Conservation (phyloP, 768 basidiomycete genomes). For the Asterophora parasitica region DNA sequence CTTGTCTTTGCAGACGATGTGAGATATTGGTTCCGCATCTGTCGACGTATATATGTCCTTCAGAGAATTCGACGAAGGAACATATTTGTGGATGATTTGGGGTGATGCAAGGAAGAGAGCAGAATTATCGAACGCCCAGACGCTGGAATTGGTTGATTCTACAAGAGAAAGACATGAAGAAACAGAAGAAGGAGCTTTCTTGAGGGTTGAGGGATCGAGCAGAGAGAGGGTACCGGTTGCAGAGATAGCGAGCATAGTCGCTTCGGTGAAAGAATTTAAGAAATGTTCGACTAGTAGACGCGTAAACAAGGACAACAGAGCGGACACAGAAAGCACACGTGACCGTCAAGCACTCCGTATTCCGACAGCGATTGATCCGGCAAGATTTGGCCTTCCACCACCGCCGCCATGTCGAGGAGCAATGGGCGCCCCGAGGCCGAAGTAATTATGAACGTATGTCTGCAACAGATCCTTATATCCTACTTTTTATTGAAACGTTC, state of each 20-base stretch:
- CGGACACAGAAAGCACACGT: constrained; percentile 12
- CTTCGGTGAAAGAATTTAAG: not conserved
- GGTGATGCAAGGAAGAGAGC: constrained; percentile 50
- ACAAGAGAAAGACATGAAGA: constrained; percentile 34
- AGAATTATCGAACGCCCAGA: constrained; percentile 57
- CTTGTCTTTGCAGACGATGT: constrained; percentile 31
- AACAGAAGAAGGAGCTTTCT: constrained; percentile 36
- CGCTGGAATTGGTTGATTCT: constrained; percentile 31
- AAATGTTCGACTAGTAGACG: constrained; percentile 9
- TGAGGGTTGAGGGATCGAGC: constrained; percentile 43
- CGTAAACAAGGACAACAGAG: constrained; percentile 16
- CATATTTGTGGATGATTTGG: constrained; percentile 48
- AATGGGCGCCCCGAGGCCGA: constrained; percentile 23
- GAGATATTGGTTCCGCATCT: constrained; percentile 25
- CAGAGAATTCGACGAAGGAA: constrained; percentile 39
- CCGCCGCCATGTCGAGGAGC: constrained; percentile 16
- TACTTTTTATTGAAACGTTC: too few species aligned
- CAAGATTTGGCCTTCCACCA: not conserved
- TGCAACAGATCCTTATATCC: too few species aligned
- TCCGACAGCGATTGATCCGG: too few species aligned
- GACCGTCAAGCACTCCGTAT: not conserved
- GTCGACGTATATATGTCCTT: constrained; percentile 36
- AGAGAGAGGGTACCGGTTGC: constrained; percentile 46
- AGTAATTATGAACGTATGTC: constrained; percentile 59
- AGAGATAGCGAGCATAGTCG: constrained; percentile 50